Base-by-base conservation (phyloP, 805 yeast genomes). In the Candida dajiaensis region DNA sequence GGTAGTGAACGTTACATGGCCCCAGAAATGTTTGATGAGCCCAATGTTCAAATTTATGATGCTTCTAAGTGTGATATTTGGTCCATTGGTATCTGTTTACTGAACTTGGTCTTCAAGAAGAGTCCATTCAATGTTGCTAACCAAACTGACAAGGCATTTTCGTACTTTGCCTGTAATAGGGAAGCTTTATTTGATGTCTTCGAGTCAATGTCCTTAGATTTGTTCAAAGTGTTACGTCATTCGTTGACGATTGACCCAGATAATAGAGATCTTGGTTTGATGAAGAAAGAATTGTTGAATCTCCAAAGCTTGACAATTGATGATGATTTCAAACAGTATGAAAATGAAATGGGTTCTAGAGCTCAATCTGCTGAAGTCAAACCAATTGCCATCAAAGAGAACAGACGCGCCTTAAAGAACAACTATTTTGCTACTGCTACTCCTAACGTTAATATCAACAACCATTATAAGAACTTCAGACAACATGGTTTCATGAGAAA, bases 1-100 rank as follows among this genome's bases (percentile, higher is more conserved):
- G 97, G 97, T 21, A 80, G 88, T 45, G 96, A 88, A 66, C 74
- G 95, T 51, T 89, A 89, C 65, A 89, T 89, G 97, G 95, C 97
- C 0, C 97, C 97, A 1, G 97, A 89, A 61, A 67, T 89, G 47
- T 83, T 89, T 60, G 95, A 89, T 33, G 63, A 66, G 25, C 68
- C 69, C 40, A 64, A 67, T 38, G 67, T 79, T 42, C 78, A 77
- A 31, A 69, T 73, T 38, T 90, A 89, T 63, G 85, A 84, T 56
- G 88, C 96, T 9, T 80, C 82, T 19, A 83, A 85, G 64, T 83
- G 85, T 43, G 97, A 89, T 66, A 71, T 89, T 42, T 89, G 97
- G 97, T 82, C 96, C 0, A 67, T 86, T 49, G 97, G 96, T 25
- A 81, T 89, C 48, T 86, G 89, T 40, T 71, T 89, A 48, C 69